A percentile compares a stretch with the other conserved stretches of the same genome.
These are phyloP conservation scores for Fusarium newnesense DNA, from an alignment of 2,329 filamentous ascomycete species.

Conservation along the genomic window DNA sequence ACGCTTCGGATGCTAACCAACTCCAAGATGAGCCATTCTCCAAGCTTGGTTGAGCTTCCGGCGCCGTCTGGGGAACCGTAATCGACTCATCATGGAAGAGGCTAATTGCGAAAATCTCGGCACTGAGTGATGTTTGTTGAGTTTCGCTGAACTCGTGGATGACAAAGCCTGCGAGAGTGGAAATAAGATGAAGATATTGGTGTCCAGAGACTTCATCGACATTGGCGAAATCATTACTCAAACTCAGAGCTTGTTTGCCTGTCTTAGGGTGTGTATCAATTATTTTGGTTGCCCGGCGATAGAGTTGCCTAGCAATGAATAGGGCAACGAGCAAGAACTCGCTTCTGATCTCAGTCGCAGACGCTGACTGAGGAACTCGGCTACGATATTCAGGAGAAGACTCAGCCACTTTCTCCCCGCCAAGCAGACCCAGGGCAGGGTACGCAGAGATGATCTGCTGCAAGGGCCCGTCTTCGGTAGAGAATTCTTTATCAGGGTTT, in stretches of 20 bases:
- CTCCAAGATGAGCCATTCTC: conserved; percentile 43
- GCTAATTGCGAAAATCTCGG: conserved; percentile 49
- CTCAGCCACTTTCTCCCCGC: conserved; percentile 1
- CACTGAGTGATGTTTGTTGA: conserved; percentile 49
- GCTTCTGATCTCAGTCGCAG: conserved; percentile 45
- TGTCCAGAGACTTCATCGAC: conserved; percentile 44
- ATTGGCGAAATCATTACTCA: conserved; percentile 48
- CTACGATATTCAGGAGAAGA: neutral
- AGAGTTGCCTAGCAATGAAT: conserved; percentile 53
- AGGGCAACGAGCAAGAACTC: conserved; percentile 55
- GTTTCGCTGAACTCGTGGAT: conserved; percentile 51
- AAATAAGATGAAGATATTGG: conserved; percentile 52
- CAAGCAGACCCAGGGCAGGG: conserved; percentile 41
- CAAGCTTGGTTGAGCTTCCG: conserved; percentile 16
- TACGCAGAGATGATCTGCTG: conserved; percentile 44
- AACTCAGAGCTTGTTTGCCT: conserved; percentile 38
- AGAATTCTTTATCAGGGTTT: conserved; percentile 34
- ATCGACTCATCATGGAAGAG: conserved; percentile 52
- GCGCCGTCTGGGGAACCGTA: conserved; percentile 14
- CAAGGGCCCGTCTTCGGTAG: conserved; percentile 35
- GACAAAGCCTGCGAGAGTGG: conserved; percentile 50
- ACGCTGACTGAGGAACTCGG: conserved; percentile 10
- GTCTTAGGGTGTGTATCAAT: conserved; percentile 35
- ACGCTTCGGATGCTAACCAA: conserved; percentile 46
- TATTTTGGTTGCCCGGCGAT: conserved; percentile 52